Base-by-base conservation (phyloP, 805 yeast genomes). In the Metahyphopichia silvanorum region DNA sequence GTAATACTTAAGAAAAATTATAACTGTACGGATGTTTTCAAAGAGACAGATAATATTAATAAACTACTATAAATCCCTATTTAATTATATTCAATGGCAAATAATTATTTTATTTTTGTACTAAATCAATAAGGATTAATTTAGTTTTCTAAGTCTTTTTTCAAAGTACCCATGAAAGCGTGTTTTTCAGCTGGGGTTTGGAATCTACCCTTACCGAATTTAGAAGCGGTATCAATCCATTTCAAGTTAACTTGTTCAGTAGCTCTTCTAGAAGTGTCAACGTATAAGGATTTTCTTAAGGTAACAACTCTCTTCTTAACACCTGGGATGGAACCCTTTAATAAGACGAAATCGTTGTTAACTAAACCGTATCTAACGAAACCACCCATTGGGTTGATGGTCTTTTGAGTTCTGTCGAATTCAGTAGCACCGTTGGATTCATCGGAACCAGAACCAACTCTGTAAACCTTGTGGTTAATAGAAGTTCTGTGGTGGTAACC, bases 401-500 rank as follows among this genome's bases (percentile, higher is more conserved):
- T 85, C 86, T 93, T 93, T 86, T 87, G 84, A 75, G 99, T 91
- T 79, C 98, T 87, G 87, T 93, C 99, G 65, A 88, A 93, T 67
- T 81, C 88, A 58, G 99, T 93, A 60, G 98, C 79, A 77, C 86
- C 99, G 66, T 77, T 79, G 47, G 93, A 66, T 76, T 87, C 96
- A 65, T 93, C 98, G 53, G 71, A 95, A 68, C 82, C 98, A 72
- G 82, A 79, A 72, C 98, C 99, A 63, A 93, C 80, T 78, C 98
- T 87, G 97, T 93, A 93, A 69, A 93, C 80, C 87, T 93, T 93
- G 95, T 93, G 98, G 97, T 93, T 94, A 73, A 91, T 85, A 53
- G 98, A 93, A 65, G 99, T 93, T 85, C 99, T 91, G 93, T 88
- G 96, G 78, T 93, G 98, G 96, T 85, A 93, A 86, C 99, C 99